Conservation (phyloP, 208 protist species). For the Acanthamoeba polyphaga region DNA sequence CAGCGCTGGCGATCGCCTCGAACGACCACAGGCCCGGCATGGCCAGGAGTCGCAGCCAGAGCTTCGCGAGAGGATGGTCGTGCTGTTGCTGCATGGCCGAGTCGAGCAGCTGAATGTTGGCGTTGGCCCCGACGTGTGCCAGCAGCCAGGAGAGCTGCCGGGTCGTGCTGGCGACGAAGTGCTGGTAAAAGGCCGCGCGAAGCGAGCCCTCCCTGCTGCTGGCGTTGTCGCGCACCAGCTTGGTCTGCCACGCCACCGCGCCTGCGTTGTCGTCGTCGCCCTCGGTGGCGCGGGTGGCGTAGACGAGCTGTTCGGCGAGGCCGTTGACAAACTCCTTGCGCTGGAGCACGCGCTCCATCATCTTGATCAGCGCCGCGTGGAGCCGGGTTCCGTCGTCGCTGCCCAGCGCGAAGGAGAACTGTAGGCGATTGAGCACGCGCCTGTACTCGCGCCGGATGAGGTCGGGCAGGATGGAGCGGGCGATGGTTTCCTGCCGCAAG, state of each 20-base stretch:
- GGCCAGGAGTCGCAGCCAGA: slow-evolving; percentile 26
- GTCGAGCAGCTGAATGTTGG: slow-evolving; percentile 43
- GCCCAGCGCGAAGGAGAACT: not conserved
- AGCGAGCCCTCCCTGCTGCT: slow-evolving; percentile 5
- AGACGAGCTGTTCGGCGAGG: slow-evolving; percentile 19
- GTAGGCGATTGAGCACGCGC: slow-evolving; percentile 22
- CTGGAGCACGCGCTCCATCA: slow-evolving; percentile 36
- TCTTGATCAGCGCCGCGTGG: not conserved
- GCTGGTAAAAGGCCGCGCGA: slow-evolving; percentile 56
- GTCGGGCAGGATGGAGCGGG: not conserved
- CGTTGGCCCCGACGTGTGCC: slow-evolving; percentile 22
- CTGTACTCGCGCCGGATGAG: slow-evolving; percentile 31
- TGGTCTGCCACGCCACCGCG: not conserved
- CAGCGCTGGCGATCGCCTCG: not conserved
- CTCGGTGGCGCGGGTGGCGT: not conserved
- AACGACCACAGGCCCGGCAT: slow-evolving; percentile 23
- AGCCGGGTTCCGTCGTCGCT: not conserved
- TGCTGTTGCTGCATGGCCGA: not conserved
- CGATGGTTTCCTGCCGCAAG: not conserved
- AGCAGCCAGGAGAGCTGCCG: slow-evolving; percentile 19
- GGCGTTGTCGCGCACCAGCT: not conserved
- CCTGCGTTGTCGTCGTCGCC: not conserved
- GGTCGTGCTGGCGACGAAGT: not conserved
- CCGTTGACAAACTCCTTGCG: not conserved
- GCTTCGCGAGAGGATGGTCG: not conserved